Base-by-base conservation (phyloP, 306 rosid genomes). In the Abrus precatorius region DNA sequence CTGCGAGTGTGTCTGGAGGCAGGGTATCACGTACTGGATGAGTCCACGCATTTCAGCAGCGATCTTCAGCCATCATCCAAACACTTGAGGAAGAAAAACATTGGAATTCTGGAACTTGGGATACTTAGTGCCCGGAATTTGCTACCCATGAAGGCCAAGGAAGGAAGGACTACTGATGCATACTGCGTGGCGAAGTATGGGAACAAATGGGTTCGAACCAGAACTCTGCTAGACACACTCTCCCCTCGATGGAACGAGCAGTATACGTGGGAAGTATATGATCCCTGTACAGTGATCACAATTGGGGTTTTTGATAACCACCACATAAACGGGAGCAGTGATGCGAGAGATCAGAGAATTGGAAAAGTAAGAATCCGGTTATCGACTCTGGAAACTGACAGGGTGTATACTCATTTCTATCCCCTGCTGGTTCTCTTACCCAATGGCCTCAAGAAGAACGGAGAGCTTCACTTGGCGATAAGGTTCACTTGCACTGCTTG, bases 141-240 rank as follows among this genome's bases (percentile, higher is more conserved):
- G 81, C 86, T 72, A 6, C 97, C 99, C 2, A 85, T 93, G 98
- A 96, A 96, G 94, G 89, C 74, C 34, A 90, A 57, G 47, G 97
- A 93, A 9, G 96, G 97, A 4, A 75, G 87, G 81, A 82, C 85
- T 5, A 90, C 97, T 1, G 98, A 93, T 83, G 97, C 98, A 7
- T 96, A 96, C 50, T 96, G 99, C 32, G 97, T 96, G 61, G 99
- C 92, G 1, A 96, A 93, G 90, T 96, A 96, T 49, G 99, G 98
- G 49, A 96, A 84, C 90, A 96, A 96, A 79, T 96, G 99, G 99
- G 85, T 92, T 57, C 86, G 99, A 76, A 93, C 97, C 2, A 82
- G 99, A 81, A 96, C 99, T 9, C 87, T 93, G 36, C 94, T 96
- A 0, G 85, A 93, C 74, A 93, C 94, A 0, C 78, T 93, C 40